Conservation (phyloP, 805 yeast species). For the Candida ficus region DNA sequence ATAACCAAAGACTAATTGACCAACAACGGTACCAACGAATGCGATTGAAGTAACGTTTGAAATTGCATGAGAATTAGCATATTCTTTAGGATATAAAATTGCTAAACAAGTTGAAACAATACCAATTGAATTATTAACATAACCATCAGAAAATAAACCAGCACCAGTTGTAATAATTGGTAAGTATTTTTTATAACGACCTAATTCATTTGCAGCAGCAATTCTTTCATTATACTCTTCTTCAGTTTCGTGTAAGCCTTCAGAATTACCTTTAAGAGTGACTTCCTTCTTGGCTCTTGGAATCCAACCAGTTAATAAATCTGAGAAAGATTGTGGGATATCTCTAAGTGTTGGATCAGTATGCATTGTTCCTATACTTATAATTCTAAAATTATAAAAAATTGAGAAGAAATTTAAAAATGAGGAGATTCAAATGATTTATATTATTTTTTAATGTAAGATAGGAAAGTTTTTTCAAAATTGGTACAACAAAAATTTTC, state of each 20-base stretch:
- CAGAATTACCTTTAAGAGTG: slow-evolving; percentile 29
- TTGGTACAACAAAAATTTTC: too few relatives aligned
- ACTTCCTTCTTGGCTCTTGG: slow-evolving; percentile 38
- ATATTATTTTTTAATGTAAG: too few relatives aligned
- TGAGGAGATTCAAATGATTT: too few relatives aligned
- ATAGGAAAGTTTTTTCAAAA: too few relatives aligned
- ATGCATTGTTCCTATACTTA: slow-evolving; percentile 1
- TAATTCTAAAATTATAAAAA: too few relatives aligned
- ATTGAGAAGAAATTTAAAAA: too few relatives aligned
- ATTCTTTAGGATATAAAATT: slow-evolving; percentile 58
- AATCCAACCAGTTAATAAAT: slow-evolving; percentile 38
- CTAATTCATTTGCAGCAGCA: slow-evolving; percentile 15
- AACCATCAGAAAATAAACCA: slow-evolving; percentile 91
- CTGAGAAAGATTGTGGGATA: slow-evolving; percentile 38
- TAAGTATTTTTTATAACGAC: slow-evolving; percentile 40
- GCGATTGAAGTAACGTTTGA: slow-evolving; percentile 83
- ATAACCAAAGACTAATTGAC: slow-evolving; percentile 77
- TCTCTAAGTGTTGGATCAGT: slow-evolving; percentile 34
- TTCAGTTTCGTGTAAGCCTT: slow-evolving; percentile 25
- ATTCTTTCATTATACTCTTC: slow-evolving; percentile 20
- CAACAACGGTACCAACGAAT: slow-evolving; percentile 87
- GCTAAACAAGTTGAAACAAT: slow-evolving; percentile 70
- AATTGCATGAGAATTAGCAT: slow-evolving; percentile 61
- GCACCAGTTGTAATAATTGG: slow-evolving; percentile 84
- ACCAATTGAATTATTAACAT: slow-evolving; percentile 79